Conservation (phyloP, 257 asterid genomes). For the Nicotiana attenuata region DNA sequence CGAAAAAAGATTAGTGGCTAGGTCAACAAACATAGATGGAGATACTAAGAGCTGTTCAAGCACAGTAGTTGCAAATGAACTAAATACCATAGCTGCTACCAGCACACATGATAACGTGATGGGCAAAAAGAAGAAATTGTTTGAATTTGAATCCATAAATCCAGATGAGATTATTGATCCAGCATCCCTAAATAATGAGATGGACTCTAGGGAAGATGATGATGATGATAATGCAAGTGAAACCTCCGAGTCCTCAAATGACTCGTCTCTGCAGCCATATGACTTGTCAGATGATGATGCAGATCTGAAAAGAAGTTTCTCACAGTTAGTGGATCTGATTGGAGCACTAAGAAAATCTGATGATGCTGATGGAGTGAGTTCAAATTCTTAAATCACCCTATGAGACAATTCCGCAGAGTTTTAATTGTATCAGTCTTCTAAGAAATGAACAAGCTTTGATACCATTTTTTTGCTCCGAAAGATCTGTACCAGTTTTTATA, state of each 20-base stretch:
- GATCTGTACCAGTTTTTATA: background rate
- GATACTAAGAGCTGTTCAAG: conserved; percentile 27
- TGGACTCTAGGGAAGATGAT: conserved; percentile 41
- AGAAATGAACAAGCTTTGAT: background rate
- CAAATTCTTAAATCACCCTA: background rate
- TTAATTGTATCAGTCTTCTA: background rate
- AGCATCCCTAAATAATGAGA: conserved; percentile 42
- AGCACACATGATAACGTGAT: conserved; percentile 20
- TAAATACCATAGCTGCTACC: conserved; percentile 27
- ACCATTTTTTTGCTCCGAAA: conserved; percentile 12
- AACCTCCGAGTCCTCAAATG: conserved; percentile 58
- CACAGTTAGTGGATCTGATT: conserved; percentile 89
- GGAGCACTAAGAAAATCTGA: conserved; percentile 86
- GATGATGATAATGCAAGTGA: conserved; percentile 62
- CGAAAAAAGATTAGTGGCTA: conserved; percentile 22
- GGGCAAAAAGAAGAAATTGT: conserved; percentile 35
- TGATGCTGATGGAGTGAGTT: conserved; percentile 90
- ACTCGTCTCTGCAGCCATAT: conserved; percentile 72
- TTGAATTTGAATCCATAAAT: conserved; percentile 42
- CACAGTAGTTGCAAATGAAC: conserved; percentile 24
- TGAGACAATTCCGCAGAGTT: background rate
- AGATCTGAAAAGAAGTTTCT: conserved; percentile 64
- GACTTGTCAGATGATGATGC: conserved; percentile 80
- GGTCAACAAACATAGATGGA: conserved; percentile 25
- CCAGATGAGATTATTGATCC: conserved; percentile 94